Percentiles rank a stretch among this genome's conserved stretches.
These are phyloP conservation scores for Dipodascopsis tothii DNA, from an alignment of 805 yeast species.

Conservation along the genomic window DNA sequence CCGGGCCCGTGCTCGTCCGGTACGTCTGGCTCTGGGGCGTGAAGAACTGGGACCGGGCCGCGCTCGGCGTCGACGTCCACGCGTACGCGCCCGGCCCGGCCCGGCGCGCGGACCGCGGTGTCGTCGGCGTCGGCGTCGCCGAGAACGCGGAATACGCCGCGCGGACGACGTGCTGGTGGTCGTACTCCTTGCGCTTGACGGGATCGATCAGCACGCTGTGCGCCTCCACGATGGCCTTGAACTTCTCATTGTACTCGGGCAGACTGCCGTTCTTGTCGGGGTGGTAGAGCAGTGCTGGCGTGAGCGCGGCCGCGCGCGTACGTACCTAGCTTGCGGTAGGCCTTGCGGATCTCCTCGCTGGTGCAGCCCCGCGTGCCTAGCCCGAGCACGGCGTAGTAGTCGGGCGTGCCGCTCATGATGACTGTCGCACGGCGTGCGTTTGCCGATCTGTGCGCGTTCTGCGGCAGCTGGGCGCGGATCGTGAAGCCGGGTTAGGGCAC, in stretches of 20 bases:
- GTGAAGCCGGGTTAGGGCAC: too few species aligned
- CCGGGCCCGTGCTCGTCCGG: background rate
- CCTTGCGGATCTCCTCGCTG: slow-evolving; percentile 30
- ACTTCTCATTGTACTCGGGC: slow-evolving; percentile 27
- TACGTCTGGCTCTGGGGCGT: background rate
- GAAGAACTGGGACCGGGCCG: background rate
- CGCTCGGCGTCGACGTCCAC: background rate
- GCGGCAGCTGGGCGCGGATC: too few species aligned
- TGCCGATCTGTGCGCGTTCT: too few species aligned
- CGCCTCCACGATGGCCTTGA: slow-evolving; percentile 33
- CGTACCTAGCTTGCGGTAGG: slow-evolving; percentile 37
- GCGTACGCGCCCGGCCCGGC: background rate
- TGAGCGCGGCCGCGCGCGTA: too few species aligned
- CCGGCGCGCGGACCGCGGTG: background rate
- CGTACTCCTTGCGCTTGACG: slow-evolving; percentile 29
- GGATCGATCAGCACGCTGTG: slow-evolving; percentile 30
- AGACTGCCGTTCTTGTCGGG: slow-evolving; percentile 38
- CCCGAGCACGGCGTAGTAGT: slow-evolving; percentile 31
- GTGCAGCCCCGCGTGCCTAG: slow-evolving; percentile 23
- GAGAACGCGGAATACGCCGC: background rate
- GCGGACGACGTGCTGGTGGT: slow-evolving; percentile 6
- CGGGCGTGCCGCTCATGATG: too few species aligned
- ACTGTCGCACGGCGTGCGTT: too few species aligned
- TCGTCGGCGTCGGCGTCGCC: background rate
- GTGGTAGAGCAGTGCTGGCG: slow-evolving; percentile 37